phyloP scores from a whole-genome alignment of 176 grass and related monocot species.

The Melocanna baccifera region DNA sequence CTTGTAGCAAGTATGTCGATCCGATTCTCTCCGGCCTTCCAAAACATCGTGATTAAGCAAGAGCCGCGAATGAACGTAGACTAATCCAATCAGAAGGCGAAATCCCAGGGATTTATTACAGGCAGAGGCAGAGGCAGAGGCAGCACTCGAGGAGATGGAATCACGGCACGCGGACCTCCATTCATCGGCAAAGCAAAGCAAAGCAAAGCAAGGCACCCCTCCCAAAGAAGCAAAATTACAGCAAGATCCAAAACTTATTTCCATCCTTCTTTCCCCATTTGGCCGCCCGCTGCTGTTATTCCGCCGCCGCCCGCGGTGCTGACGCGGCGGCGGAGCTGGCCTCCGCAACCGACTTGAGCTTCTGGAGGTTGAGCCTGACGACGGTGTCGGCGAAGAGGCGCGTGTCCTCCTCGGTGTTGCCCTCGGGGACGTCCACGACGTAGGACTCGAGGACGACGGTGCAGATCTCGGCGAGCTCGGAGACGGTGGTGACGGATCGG shows the following conservation, averaged over 20 bases:
- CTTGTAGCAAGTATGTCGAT: background rate
- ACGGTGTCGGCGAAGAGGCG: constrained; percentile 96
- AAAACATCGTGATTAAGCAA: background rate
- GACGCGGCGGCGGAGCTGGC: constrained; percentile 28
- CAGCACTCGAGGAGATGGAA: no score
- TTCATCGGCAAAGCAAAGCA: constrained; percentile 22
- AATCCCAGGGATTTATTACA: constrained; percentile 63
- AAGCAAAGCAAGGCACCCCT: constrained; percentile 24
- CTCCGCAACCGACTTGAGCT: constrained; percentile 89
- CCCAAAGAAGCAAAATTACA: constrained; percentile 35
- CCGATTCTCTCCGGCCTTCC: background rate
- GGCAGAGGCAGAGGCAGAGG: no score
- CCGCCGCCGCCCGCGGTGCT: background rate
- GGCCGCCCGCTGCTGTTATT: constrained; percentile 1
- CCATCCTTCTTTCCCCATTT: background rate
- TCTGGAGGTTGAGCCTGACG: constrained; percentile 97
- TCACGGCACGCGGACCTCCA: background rate
- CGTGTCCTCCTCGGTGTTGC: constrained; percentile 89
- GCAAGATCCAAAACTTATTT: constrained; percentile 6
- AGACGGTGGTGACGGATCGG: constrained; percentile 73
- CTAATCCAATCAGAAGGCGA: no score
- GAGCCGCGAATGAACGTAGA: background rate
- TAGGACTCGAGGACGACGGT: constrained; percentile 93
- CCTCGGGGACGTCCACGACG: constrained; percentile 81
- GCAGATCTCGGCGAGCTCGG: constrained; percentile 72